Percentiles rank a stretch among this genome's conserved stretches.
Evolutionary conservation across 768 basidiomycete species (phyloP).

Genomic region (Trametes gibbosa): DNA sequence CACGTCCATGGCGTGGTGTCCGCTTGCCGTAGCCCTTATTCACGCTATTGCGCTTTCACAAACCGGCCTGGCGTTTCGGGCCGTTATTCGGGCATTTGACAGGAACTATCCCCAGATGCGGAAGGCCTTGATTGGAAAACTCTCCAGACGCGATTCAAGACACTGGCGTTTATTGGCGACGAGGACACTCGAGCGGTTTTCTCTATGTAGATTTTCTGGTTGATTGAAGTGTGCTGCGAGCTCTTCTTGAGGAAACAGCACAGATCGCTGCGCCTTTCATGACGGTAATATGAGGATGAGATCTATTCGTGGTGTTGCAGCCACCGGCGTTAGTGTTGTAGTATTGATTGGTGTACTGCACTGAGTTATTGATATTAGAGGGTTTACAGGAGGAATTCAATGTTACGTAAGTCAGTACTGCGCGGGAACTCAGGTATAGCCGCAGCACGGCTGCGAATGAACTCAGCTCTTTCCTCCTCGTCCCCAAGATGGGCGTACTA

Average conservation of each 20-base stretch:
- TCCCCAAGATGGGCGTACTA: conserved; percentile 61
- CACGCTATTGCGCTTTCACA: neutral
- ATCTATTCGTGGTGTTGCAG: too few relatives aligned
- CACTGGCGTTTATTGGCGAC: neutral
- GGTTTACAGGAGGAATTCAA: neutral
- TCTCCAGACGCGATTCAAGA: neutral
- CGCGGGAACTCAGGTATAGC: neutral
- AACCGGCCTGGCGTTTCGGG: neutral
- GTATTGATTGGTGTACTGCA: too few relatives aligned
- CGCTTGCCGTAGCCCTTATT: conserved; percentile 1
- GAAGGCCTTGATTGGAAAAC: neutral
- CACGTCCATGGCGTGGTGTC: neutral
- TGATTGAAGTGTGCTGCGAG: neutral
- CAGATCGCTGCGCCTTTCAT: neutral
- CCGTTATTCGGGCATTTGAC: neutral
- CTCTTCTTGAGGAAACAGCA: neutral
- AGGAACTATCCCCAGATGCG: neutral
- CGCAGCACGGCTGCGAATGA: neutral
- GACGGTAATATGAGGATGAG: too few relatives aligned
- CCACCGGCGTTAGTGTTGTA: too few relatives aligned
- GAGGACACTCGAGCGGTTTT: too few relatives aligned
- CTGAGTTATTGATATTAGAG: too few relatives aligned
- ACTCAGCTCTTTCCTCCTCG: neutral
- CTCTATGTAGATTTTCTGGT: neutral
- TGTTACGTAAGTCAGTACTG: neutral